phyloP scores from a whole-genome alignment of 2,329 filamentous ascomycete genomes.

The Paracorniculantispora psalliotae region DNA sequence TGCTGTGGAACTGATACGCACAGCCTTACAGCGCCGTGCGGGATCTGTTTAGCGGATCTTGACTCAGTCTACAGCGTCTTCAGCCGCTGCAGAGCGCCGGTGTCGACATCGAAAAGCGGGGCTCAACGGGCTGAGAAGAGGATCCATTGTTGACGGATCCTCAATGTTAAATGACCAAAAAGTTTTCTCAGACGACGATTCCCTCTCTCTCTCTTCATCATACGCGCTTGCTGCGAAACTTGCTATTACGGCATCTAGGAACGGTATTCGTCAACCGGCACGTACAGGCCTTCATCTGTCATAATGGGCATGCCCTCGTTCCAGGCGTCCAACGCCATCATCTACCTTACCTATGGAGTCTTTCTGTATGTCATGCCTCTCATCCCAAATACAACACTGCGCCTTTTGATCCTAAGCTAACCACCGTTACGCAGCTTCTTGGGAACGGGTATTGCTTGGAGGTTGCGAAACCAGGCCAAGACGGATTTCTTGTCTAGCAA shows the following conservation, averaged over 20 bases:
- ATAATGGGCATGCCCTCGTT: conserved; percentile 71
- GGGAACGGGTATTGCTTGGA: conserved; percentile 57
- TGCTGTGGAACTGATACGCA: neutral
- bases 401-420: neutral
- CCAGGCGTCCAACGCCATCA: conserved; percentile 74
- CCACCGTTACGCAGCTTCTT: conserved; percentile 45
- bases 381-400: neutral
- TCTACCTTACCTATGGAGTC: conserved; percentile 71
- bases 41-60: neutral
- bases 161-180: neutral
- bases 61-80: neutral
- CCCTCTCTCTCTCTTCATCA: neutral
- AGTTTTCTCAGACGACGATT: neutral
- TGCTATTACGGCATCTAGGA: neutral
- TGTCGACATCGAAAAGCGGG: neutral
- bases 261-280: neutral
- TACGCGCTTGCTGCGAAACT: neutral
- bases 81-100: neutral
- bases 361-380: conserved; percentile 60
- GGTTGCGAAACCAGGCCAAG: conserved; percentile 58
- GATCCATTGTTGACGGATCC: neutral
- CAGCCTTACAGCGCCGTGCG: neutral
- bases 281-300: neutral
- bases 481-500: conserved; percentile 70
- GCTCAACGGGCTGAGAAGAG: neutral